These are phyloP conservation scores for Daldinia eschscholtzii DNA, from an alignment of 2,329 filamentous ascomycete species.

Conservation along the genomic window DNA sequence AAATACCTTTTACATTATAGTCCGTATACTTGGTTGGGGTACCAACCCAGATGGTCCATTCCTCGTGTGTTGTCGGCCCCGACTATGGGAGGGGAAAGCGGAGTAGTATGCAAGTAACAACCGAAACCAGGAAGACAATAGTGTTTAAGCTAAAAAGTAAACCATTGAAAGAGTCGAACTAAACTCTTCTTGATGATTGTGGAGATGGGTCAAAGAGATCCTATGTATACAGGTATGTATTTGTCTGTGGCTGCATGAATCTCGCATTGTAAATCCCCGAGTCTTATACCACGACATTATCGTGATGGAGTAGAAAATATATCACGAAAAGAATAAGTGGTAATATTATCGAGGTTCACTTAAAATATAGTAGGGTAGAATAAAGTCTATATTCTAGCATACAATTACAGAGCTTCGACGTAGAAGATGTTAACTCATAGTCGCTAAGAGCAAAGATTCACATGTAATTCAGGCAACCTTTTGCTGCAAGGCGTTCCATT, in stretches of 20 bases:
- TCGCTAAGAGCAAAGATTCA: background rate
- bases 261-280: background rate
- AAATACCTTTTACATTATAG: slow-evolving; percentile 30
- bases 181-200: background rate
- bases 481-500: slow-evolving; percentile 25
- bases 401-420: too few species aligned
- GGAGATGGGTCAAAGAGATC: background rate
- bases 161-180: background rate
- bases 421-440: too few species aligned
- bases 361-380: background rate
- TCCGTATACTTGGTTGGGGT: slow-evolving; percentile 9
- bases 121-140: background rate
- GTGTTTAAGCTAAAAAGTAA: background rate
- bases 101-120: slow-evolving; percentile 27
- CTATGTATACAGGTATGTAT: background rate
- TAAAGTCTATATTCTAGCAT: background rate
- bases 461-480: background rate
- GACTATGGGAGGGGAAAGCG: slow-evolving; percentile 36
- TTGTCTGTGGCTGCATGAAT: background rate
- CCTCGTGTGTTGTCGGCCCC: slow-evolving; percentile 27
- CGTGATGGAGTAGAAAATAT: background rate
- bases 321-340: background rate
- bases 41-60: slow-evolving; percentile 6
- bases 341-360: background rate
- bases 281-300: background rate